Evolutionary conservation across 331 rosid species (phyloP).

Genomic region (Pyrus hybrid): DNA sequence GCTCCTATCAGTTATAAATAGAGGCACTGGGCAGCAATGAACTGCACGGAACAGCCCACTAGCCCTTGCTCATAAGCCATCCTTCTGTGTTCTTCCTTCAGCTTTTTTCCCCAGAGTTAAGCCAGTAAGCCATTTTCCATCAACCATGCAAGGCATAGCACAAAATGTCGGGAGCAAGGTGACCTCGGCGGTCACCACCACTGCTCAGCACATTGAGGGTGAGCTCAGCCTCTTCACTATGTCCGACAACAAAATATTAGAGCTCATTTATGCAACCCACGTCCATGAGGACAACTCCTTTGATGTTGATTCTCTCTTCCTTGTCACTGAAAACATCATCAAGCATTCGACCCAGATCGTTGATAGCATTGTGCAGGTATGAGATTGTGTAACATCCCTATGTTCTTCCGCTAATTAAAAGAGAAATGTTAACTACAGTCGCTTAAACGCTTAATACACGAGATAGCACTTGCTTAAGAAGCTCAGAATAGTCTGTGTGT

Average conservation of each 20-base stretch:
- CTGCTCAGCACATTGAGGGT: not conserved
- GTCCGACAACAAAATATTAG: conserved; percentile 17
- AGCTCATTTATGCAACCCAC: conserved; percentile 23
- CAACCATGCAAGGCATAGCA: not conserved
- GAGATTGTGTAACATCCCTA: no score
- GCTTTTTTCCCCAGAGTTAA: no score
- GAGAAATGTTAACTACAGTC: not conserved
- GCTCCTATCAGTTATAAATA: conserved; percentile 1
- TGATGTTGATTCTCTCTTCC: conserved; percentile 20
- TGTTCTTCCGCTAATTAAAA: not conserved
- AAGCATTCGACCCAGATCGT: conserved; percentile 14
- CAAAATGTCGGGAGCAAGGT: not conserved
- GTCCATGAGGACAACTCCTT: conserved; percentile 16
- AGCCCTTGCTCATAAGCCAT: not conserved
- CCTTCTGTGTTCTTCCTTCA: not conserved
- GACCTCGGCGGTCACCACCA: not conserved
- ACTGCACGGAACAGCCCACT: not conserved
- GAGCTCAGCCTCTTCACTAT: conserved; percentile 11
- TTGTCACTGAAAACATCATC: conserved; percentile 12
- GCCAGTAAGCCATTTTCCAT: not conserved
- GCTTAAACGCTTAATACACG: no score
- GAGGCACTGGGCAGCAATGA: not conserved
- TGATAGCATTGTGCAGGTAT: conserved; percentile 28
- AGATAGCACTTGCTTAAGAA: not conserved
- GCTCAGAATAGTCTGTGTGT: no score